Evolutionary conservation across 2,329 filamentous ascomycete genomes (phyloP), one percentile per base, ranked within the genome.

Genomic region (Ophiostoma triangulosporum): DNA sequence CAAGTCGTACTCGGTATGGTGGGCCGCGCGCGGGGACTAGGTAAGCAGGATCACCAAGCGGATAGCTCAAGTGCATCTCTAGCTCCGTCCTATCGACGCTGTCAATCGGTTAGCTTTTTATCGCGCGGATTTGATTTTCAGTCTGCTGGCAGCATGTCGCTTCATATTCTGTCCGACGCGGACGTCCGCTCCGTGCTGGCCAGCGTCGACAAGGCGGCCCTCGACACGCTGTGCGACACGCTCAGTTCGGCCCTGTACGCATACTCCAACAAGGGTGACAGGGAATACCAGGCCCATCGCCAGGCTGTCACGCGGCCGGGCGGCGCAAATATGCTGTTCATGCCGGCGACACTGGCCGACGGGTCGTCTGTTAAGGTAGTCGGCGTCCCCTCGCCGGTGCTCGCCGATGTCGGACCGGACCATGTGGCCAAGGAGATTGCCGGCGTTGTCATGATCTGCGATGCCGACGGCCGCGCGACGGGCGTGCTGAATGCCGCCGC

Each of bases 401-500:
- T 29, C 17, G 29, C 61, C n/a, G 45, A 40, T 17, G 27, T 55
- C 20, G 46, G 58, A 11, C 51, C 48, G 50, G 57, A 50, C 48
- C 17, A 27, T 20, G 9, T 15, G n/a, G 6, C 26, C 9, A 75
- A 75, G 32, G 71, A 70, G 22, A 52, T 52, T 27, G 38, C 26
- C 55, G 80, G 80, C 52, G 76, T 74, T 20, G 64, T 84, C 15
- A 81, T 78, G 0, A 69, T 85, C 1, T 71, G 83, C 31, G 79
- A 83, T 60, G 66, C 68, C 14, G 62, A 68, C 29, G 80, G 81
- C 11, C 68, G 71, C n/a, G 77, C 80, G 0, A 73, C 77, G 17
- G 83, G 77, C 1, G 66, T 85, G 17, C 69, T 87, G 56, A 84
- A 84, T 59, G 82, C 83, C 0, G 78, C 78, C 55, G 82, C 84